phyloP scores from a whole-genome alignment of 78 protist genomes.

The Protostelium mycophagum region DNA sequence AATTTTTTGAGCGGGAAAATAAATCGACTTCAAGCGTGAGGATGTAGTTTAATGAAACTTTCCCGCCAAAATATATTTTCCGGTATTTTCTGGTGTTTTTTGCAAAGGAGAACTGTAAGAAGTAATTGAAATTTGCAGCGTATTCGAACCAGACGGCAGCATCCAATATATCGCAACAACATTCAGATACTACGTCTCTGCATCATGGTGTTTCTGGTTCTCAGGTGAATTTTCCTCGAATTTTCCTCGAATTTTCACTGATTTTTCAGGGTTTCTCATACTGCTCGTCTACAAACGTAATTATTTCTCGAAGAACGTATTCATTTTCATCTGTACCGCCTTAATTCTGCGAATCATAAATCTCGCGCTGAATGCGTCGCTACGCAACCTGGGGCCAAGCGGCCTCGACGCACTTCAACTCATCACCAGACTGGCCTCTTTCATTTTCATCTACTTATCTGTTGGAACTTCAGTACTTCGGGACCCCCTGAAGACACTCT shows the following conservation, averaged over 20 bases:
- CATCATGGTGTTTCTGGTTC: not conserved
- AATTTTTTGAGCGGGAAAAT: no score
- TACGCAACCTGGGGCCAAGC: not conserved
- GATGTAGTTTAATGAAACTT: no score
- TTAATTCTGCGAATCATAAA: not conserved
- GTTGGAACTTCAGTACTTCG: not conserved
- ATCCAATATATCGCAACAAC: not conserved
- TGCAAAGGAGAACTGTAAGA: no score
- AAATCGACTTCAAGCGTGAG: no score
- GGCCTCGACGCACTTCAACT: not conserved
- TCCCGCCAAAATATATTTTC: no score
- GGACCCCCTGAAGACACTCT: not conserved
- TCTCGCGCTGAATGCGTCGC: not conserved
- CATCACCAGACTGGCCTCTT: not conserved
- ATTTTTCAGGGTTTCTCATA: not conserved
- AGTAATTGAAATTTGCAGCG: no score
- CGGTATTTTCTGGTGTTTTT: no score
- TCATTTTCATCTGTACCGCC: not conserved
- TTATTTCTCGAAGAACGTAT: not conserved
- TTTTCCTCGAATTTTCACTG: not conserved
- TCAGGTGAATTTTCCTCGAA: not conserved
- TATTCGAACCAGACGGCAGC: not conserved
- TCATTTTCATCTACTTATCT: not conserved
- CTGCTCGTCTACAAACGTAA: not conserved
- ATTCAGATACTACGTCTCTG: not conserved